Evolutionary conservation across 805 yeast species (phyloP), one percentile per base, ranked within the genome.

Genomic region (Kodamaea kaohsiungensis): DNA sequence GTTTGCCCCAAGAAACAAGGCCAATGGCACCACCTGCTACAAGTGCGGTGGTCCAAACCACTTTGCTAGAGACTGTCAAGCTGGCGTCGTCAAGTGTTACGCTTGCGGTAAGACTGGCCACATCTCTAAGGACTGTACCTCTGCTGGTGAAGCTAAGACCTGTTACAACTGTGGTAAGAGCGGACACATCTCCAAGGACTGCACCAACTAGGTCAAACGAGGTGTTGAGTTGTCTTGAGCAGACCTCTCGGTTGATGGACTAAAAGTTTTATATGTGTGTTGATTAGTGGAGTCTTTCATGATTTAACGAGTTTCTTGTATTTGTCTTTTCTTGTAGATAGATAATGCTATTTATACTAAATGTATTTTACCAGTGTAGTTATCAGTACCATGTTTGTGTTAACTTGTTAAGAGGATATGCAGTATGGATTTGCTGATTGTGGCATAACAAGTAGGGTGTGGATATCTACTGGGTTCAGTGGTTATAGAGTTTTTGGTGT

Each of bases 1-100:
- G 43, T 47, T 39, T 42, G 51, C 48, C 45, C 63, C 62, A 38
- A 61, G 59, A 53, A 54, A 67, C 66, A 52, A 59, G 55, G 66
- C 75, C 59, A 13, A 49, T 13, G 73, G 75, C 56, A 76, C 87
- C 58, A 82, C 89, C 55, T 89, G 96, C 76, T 88, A 87, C 86
- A 89, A 87, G 76, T 89, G 96, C 72, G 96, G 96, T 67, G 95
- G 93, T 60, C 91, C 95, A 68, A 89, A 89, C 84, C 96, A 91
- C 73, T 87, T 86, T 76, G 96, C 96, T 61, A 87, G 89, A 77
- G 96, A 90, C 73, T 90, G 97, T 76, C 87, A 85, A 71, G 86
- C 85, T 62, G 81, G 84, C 54, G 64, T 64, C 53, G 81, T 85
- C 69, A 89, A 89, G 76, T 91, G 98, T 76, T 92, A 90, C 82